A percentile compares a stretch with the other conserved stretches of the same genome.
These are phyloP conservation scores for Blastosporella zonata DNA, from an alignment of 1,284 basidiomycete genomes.

Conservation along the genomic window DNA sequence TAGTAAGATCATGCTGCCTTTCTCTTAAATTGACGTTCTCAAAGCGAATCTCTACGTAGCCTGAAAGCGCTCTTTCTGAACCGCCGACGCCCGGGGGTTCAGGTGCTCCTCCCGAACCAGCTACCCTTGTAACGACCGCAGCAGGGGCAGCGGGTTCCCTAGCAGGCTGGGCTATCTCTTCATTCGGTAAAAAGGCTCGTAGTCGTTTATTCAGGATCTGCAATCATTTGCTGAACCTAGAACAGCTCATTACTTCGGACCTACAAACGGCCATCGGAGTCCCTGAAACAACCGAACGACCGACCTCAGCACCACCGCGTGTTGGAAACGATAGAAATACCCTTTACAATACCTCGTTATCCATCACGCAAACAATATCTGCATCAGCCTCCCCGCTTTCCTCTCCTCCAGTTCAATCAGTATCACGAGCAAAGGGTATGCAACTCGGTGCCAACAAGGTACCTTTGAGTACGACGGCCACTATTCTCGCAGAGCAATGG, in stretches of 20 bases:
- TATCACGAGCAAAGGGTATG: conserved; percentile 59
- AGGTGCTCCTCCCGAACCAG: conserved; percentile 40
- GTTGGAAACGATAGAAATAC: conserved; percentile 19
- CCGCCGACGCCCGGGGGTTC: conserved; percentile 31
- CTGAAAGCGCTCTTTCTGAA: conserved; percentile 58
- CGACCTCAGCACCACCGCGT: conserved; percentile 34
- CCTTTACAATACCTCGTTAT: conserved; percentile 14
- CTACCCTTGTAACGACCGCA: conserved; percentile 76
- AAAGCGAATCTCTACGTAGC: conserved; percentile 44
- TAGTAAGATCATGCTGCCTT: conserved; percentile 52
- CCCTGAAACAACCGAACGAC: conserved; percentile 33
- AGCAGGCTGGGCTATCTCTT: conserved; percentile 93
- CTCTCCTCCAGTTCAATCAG: conserved; percentile 17
- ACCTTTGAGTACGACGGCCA: conserved; percentile 30
- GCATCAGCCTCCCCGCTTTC: conserved; percentile 14
- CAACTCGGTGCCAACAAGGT: conserved; percentile 64
- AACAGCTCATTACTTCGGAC: conserved; percentile 67
- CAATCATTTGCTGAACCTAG: neutral
- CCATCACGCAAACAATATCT: conserved; percentile 13
- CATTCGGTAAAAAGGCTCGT: conserved; percentile 71
- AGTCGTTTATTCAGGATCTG: neutral
- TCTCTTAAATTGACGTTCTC: neutral
- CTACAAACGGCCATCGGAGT: conserved; percentile 62
- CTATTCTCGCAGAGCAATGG: conserved; percentile 47
- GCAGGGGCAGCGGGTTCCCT: conserved; percentile 87